These are phyloP conservation scores for Rhodosporidiobolus sp. DNA, from an alignment of 768 basidiomycete genomes.

Conservation along the genomic window DNA sequence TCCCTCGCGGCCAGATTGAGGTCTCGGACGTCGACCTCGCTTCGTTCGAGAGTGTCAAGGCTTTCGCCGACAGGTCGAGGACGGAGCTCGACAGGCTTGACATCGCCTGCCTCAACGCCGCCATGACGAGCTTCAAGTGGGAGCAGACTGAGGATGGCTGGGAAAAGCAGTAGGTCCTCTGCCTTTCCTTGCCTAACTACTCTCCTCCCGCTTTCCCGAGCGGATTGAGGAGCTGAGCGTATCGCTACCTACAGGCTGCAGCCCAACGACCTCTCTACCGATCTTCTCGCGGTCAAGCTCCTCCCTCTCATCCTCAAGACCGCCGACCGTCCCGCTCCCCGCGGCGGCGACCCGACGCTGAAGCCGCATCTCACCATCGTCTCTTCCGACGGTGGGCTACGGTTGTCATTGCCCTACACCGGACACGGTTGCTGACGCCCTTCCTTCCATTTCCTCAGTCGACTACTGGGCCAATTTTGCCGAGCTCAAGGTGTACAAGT, in stretches of 20 bases:
- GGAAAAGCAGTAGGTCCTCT: slow-evolving; percentile 49
- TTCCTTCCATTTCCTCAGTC: background rate
- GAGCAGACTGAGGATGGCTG: slow-evolving; percentile 53
- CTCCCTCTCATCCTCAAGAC: slow-evolving; percentile 54
- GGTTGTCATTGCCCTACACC: background rate
- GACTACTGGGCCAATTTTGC: background rate
- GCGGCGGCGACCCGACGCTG: slow-evolving; percentile 46
- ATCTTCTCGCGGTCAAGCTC: slow-evolving; percentile 52
- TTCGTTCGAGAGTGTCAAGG: slow-evolving; percentile 52
- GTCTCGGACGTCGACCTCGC: slow-evolving; percentile 53
- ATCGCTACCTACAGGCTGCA: slow-evolving; percentile 58
- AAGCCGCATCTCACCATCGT: slow-evolving; percentile 46
- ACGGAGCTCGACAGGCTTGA: slow-evolving; percentile 52
- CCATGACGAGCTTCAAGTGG: slow-evolving; percentile 11
- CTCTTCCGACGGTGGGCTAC: slow-evolving; percentile 50
- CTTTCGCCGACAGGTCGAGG: slow-evolving; percentile 51
- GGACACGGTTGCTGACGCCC: background rate
- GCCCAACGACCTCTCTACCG: slow-evolving; percentile 54
- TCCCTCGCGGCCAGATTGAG: slow-evolving; percentile 45
- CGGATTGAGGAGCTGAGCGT: too few relatives aligned
- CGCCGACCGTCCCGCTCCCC: slow-evolving; percentile 45
- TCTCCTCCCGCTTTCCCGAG: background rate
- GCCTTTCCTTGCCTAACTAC: background rate
- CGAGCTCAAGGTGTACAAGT: background rate
- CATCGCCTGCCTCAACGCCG: background rate